Conservation (phyloP, 1,284 basidiomycete species). For the Ceratorhiza oryzae-sativae region DNA sequence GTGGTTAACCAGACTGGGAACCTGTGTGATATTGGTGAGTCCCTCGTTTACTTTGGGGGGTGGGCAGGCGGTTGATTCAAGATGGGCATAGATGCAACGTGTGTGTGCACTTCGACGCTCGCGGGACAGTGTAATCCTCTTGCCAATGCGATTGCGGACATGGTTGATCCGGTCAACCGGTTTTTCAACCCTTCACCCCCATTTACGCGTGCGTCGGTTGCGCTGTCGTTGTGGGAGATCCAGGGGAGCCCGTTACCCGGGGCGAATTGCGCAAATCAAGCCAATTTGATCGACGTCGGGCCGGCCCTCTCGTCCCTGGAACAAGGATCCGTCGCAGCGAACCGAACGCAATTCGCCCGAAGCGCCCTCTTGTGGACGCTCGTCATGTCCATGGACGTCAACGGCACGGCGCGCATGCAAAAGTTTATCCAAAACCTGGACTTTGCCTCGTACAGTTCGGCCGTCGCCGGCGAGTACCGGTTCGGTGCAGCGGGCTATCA, state of each 20-base stretch:
- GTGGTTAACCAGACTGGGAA: slow-evolving; percentile 56
- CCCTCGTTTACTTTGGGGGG: background rate
- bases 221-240: slow-evolving; percentile 59
- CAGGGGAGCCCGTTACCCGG: slow-evolving; percentile 54
- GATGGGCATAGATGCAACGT: slow-evolving; percentile 60
- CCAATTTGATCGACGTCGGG: slow-evolving; percentile 63
- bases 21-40: slow-evolving; percentile 63
- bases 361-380: slow-evolving; percentile 66
- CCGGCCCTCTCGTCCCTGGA: slow-evolving; percentile 50
- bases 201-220: slow-evolving; percentile 56
- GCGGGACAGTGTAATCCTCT: slow-evolving; percentile 60
- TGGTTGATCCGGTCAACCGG: slow-evolving; percentile 61
- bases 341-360: slow-evolving; percentile 64
- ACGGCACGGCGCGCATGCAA: slow-evolving; percentile 54
- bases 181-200: slow-evolving; percentile 56
- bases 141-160: slow-evolving; percentile 59
- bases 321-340: slow-evolving; percentile 48
- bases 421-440: slow-evolving; percentile 54
- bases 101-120: slow-evolving; percentile 61
- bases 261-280: slow-evolving; percentile 60
- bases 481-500: slow-evolving; percentile 59
- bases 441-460: slow-evolving; percentile 57
- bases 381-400: slow-evolving; percentile 58
- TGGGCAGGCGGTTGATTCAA: background rate
- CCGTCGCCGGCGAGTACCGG: slow-evolving; percentile 52